Conservation (phyloP, 441 rosid genomes). For the Raphanus hybrid region DNA sequence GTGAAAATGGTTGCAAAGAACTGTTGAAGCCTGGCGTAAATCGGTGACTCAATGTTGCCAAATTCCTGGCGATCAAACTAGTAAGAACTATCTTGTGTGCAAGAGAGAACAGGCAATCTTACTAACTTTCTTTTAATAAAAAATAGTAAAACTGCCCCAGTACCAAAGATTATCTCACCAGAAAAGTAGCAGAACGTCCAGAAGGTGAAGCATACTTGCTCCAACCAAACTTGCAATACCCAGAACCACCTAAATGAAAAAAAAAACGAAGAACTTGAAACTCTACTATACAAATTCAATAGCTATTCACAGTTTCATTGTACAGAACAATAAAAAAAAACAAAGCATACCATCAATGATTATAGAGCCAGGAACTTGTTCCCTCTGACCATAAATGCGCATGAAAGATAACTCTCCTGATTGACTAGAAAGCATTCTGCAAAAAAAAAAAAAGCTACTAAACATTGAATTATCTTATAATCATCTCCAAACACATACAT, state of each 20-base stretch:
- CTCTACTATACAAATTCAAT: background rate
- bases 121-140: background rate
- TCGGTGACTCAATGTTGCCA: constrained; percentile 89
- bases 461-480: background rate
- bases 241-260: constrained; percentile 72
- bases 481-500: no score
- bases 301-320: background rate
- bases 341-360: constrained; percentile 68
- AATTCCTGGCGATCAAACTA: constrained; percentile 68
- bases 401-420: constrained; percentile 60
- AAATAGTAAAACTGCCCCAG: background rate
- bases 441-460: constrained; percentile 9
- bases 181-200: constrained; percentile 78
- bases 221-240: constrained; percentile 94
- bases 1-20: constrained; percentile 72
- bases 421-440: constrained; percentile 53
- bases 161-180: constrained; percentile 55
- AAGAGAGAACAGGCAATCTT: constrained; percentile 23
- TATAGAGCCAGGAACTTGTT: constrained; percentile 65
- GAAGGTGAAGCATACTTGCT: constrained; percentile 78
- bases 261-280: background rate
- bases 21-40: constrained; percentile 68
- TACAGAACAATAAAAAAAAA: background rate
- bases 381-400: constrained; percentile 70
- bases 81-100: constrained; percentile 38